Evolutionary conservation across 139 green algal species (phyloP), one percentile per base, ranked within the genome.

Genomic region (Tetraselmis striata): DNA sequence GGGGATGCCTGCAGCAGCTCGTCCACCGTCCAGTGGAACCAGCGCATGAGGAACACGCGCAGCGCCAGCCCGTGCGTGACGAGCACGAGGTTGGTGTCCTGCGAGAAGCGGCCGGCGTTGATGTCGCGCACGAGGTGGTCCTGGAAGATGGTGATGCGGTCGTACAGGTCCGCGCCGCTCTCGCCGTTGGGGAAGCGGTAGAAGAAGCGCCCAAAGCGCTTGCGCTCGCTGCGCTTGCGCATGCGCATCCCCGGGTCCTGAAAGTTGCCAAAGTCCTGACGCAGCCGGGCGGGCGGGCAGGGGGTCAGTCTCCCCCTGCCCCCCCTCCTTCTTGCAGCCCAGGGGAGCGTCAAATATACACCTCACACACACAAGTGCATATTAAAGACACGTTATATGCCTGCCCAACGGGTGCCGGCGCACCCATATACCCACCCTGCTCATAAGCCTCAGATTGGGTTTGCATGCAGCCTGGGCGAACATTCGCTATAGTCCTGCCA

Each of bases 41-140:
- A 98, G 23, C 94, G 82, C 95, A 98, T 98, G 58, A 98, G 90
- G 87, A 98, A 97, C 74, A 98, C 87, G 28, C 95, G 84, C 78
- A 95, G 85, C 1, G 95, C 91, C 27, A 98, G 90, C 23, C 94
- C 95, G 82, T 98, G 94, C 0, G 91, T 96, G 24, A 98, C 89
- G 32, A 98, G 89, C 76, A 97, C 93, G 32, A 98, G 87, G 45
- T 80, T 89, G 45, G 88, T 92, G 86, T 92, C 83, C 79, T 85
- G 81, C n/a, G 79, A 78, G 85, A 93, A 96, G 78, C 93, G 90
- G 25, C 91, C 89, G 29, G 88, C 85, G 75, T 87, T 94, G 85
- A 95, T 94, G 83, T 95, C 93, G 2, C 93, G 85, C 1, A 96
- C 83, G 31, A 96, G 82, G 87, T 96, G 92, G 84, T 96, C 92